Percentiles rank a stretch among this genome's conserved stretches.
These are phyloP conservation scores for Lagenaria siceraria DNA, from an alignment of 306 rosid genomes.

Conservation along the genomic window DNA sequence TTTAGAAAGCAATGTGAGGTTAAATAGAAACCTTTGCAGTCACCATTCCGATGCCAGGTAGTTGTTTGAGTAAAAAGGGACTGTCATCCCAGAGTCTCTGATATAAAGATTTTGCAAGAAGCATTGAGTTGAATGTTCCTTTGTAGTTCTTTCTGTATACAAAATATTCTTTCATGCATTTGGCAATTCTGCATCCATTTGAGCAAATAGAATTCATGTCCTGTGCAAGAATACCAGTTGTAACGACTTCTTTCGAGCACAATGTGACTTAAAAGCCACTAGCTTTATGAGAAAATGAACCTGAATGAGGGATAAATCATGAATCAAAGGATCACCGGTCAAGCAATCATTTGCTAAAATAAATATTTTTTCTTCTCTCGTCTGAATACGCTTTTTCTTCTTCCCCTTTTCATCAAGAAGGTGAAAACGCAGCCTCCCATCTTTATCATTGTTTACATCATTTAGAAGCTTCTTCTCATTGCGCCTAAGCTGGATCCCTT, in stretches of 20 bases:
- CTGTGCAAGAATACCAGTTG: slow-evolving; percentile 32
- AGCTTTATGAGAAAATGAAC: slow-evolving; percentile 25
- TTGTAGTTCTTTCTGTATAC: slow-evolving; percentile 65
- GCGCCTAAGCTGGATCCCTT: slow-evolving; percentile 98
- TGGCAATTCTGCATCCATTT: slow-evolving; percentile 84
- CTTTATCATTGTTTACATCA: slow-evolving; percentile 77
- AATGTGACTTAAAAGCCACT: slow-evolving; percentile 13
- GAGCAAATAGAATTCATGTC: slow-evolving; percentile 85
- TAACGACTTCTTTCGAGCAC: slow-evolving; percentile 7
- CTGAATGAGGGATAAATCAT: slow-evolving; percentile 83
- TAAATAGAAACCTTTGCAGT: slow-evolving; percentile 67
- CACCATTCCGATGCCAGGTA: slow-evolving; percentile 98
- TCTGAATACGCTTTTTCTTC: slow-evolving; percentile 85
- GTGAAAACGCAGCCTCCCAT: slow-evolving; percentile 83
- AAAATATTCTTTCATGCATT: slow-evolving; percentile 90
- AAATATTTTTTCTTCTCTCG: slow-evolving; percentile 86
- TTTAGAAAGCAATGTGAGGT: slow-evolving; percentile 9
- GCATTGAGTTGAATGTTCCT: slow-evolving; percentile 64
- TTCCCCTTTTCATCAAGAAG: slow-evolving; percentile 60
- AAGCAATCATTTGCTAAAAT: slow-evolving; percentile 84
- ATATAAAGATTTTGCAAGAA: slow-evolving; percentile 69
- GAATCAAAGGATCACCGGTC: slow-evolving; percentile 86
- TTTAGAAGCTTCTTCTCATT: slow-evolving; percentile 83
- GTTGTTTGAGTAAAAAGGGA: slow-evolving; percentile 77
- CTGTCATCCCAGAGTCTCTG: slow-evolving; percentile 98